Evolutionary conservation across 192 early-diverging fungal species (phyloP), one percentile per base, ranked within the genome.

Genomic region (Coemansia sp.): DNA sequence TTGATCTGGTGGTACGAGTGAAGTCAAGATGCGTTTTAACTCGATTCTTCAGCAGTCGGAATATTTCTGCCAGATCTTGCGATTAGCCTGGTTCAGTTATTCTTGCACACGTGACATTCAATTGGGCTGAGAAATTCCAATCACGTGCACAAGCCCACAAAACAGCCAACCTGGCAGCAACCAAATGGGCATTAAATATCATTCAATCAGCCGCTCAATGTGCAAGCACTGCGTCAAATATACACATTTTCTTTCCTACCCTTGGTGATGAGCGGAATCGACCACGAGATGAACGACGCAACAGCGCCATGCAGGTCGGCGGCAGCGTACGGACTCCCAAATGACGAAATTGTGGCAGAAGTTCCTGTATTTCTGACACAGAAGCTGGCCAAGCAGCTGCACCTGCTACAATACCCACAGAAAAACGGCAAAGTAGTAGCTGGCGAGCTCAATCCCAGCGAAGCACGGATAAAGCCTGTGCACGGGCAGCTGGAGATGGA

Each of bases 391-490:
- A 84, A 90, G 52, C 69, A 87, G 65, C 83, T 98, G 11, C 87
- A 90, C 56, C 70, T 96, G 17, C 82, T 95, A 25, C 94, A 97
- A 75, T 94, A 90, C 62, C 96, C 94, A 22, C 84, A 92, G 35
- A 79, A 66, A 37, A 47, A 41, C 24, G 47, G 48, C 83, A 86
- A 12, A 50, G 76, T 56, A 66, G 73, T 9, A 49, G 76, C 32
- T 51, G 83, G 58, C 79, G 84, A 69, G 53, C 64, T 63, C 53
- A 69, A 41, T 15, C 90, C 91, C 8, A 66, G 70, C 24, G 84
- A 85, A 15, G 86, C 90, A 5, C 90, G 94, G 22, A 82, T 93
- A 54, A 98, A 97, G 75, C 92, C 91, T 0, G 84, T 87, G 21
- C 85, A 93, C n/a, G 82, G 89, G 50, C 78, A 89, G 53, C 84